Evolutionary conservation across 768 basidiomycete species (phyloP).

Genomic region (Phaeotremella fagi): DNA sequence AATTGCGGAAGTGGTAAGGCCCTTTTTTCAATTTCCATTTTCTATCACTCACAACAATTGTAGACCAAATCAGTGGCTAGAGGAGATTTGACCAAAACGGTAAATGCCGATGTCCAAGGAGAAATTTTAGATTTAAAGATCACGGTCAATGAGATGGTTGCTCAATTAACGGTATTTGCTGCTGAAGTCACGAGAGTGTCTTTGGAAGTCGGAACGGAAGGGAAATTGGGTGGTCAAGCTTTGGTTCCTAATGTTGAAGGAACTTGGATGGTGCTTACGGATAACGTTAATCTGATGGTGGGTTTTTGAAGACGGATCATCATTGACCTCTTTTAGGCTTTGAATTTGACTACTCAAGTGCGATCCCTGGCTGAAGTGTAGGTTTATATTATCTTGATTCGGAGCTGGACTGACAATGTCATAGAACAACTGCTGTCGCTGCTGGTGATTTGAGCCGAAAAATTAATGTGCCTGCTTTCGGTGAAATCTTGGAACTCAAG

Average conservation of each 20-base stretch:
- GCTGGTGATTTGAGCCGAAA: slow-evolving; percentile 79
- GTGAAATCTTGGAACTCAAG: slow-evolving; percentile 65
- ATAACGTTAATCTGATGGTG: slow-evolving; percentile 61
- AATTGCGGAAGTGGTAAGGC: slow-evolving; percentile 49
- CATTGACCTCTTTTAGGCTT: slow-evolving; percentile 14
- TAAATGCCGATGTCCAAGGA: slow-evolving; percentile 48
- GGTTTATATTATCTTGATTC: neutral
- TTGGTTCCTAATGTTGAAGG: slow-evolving; percentile 84
- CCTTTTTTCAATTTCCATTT: too few species aligned
- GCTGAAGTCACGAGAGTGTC: slow-evolving; percentile 60
- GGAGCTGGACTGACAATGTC: neutral
- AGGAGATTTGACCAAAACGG: slow-evolving; percentile 47
- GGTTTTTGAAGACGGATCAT: neutral
- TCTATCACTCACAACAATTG: too few species aligned
- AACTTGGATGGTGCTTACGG: slow-evolving; percentile 68
- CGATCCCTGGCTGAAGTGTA: slow-evolving; percentile 47
- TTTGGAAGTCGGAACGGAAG: slow-evolving; percentile 83
- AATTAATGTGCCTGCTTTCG: slow-evolving; percentile 79
- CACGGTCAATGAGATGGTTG: slow-evolving; percentile 50
- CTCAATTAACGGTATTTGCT: slow-evolving; percentile 50
- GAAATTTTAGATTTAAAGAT: slow-evolving; percentile 49
- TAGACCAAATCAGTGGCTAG: slow-evolving; percentile 49
- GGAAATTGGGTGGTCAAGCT: slow-evolving; percentile 82
- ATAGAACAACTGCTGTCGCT: slow-evolving; percentile 56
- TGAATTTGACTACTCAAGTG: slow-evolving; percentile 50